These are phyloP conservation scores for Coniochaeta pulveracea DNA, from an alignment of 2,329 filamentous ascomycete genomes.

Conservation along the genomic window DNA sequence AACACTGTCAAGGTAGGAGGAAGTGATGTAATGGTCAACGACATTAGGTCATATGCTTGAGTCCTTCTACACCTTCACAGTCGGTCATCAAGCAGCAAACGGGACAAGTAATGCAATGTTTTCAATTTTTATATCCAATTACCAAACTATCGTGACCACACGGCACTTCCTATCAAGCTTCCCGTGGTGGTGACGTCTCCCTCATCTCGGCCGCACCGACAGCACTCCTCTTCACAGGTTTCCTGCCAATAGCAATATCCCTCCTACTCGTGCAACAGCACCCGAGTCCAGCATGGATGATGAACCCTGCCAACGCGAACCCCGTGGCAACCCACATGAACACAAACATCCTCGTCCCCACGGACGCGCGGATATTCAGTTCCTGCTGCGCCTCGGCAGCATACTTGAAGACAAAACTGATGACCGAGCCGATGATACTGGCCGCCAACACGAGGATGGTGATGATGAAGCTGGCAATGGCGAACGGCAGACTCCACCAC, in stretches of 20 bases:
- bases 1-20: no score
- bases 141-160: no score
- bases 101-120: no score
- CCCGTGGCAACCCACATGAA: conserved; percentile 82
- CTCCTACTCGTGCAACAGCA: conserved; percentile 59
- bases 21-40: background rate
- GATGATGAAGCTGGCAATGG: conserved; percentile 55
- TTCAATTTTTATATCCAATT: background rate
- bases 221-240: conserved; percentile 12
- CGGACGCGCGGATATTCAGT: conserved; percentile 61
- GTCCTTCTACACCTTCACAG: background rate
- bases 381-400: conserved; percentile 61
- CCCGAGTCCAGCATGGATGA: conserved; percentile 64
- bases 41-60: background rate
- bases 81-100: background rate
- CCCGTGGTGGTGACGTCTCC: no score
- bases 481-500: conserved; percentile 54
- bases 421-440: conserved; percentile 66
- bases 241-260: conserved; percentile 32
- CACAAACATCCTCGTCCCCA: conserved; percentile 66
- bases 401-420: conserved; percentile 72
- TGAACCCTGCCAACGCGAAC: conserved; percentile 56
- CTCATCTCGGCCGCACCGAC: background rate
- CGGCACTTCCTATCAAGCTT: no score
- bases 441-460: conserved; percentile 58